phyloP scores from a whole-genome alignment of 2,329 filamentous ascomycete genomes.

The Tolypocladium ophioglossoides region DNA sequence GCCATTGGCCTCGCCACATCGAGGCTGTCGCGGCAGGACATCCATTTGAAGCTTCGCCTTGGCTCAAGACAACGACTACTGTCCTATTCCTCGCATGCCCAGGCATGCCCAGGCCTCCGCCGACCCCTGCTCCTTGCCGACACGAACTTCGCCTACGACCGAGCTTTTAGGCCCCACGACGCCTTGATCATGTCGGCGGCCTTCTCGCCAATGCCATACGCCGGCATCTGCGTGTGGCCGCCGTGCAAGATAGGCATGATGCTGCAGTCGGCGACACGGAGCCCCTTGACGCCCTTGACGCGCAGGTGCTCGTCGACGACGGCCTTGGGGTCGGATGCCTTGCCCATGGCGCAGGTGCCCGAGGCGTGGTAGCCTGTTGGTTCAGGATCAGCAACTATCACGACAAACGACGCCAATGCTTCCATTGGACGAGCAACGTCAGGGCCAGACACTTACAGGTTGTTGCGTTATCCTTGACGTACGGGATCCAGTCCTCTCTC shows the following conservation, averaged over 20 bases:
- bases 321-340: slow-evolving; percentile 8
- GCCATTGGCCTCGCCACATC: too few relatives aligned
- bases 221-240: slow-evolving; percentile 37
- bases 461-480: slow-evolving; percentile 47
- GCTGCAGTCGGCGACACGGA: slow-evolving; percentile 41
- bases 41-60: too few relatives aligned
- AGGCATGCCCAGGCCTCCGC: too few relatives aligned
- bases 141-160: too few relatives aligned
- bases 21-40: too few relatives aligned
- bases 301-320: slow-evolving; percentile 40
- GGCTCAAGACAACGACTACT: too few relatives aligned
- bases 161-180: neutral
- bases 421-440: neutral
- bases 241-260: slow-evolving; percentile 35
- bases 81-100: too few relatives aligned
- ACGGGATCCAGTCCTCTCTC: slow-evolving; percentile 46
- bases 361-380: slow-evolving; percentile 42
- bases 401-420: too few relatives aligned
- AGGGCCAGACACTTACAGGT: slow-evolving; percentile 37
- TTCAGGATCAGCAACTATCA: neutral
- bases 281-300: slow-evolving; percentile 34
- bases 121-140: too few relatives aligned
- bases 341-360: slow-evolving; percentile 48
- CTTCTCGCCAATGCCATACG: slow-evolving; percentile 44
- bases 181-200: slow-evolving; percentile 14